Base-by-base conservation (phyloP, 495 filamentous ascomycete species). In the Aspergillus coremiiformis region DNA sequence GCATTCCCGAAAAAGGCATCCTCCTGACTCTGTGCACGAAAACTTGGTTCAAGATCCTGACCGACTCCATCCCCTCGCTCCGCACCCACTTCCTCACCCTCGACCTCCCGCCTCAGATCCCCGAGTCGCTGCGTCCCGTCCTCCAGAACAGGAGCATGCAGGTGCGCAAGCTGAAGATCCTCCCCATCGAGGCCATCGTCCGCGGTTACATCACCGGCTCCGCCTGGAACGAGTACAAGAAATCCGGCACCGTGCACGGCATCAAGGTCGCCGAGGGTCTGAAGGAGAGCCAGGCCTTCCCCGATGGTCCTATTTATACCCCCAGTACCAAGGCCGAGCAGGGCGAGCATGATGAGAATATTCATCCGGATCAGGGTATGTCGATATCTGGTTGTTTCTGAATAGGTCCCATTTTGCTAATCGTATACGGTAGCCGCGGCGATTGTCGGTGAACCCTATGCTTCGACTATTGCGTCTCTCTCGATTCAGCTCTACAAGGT, bases 121-220 rank as follows among this genome's bases (percentile, higher is more conserved):
- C 69, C 49, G 62, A 58, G 20, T 67, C 67, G 20, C 76, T 84
- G 46, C 64, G 69, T 7, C 60, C 70, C 10, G 65, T 76, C 42
- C 74, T 93, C 15, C 79, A 81, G 47, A 77, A 77, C 58, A 83
- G 90, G 37, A 82, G 79, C 58, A 95, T 96, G 90, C 80, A 84
- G 54, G 90, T 96, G 47, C 84, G 84, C 55, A 83, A 81, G 54
- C 76, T 89, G 23, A 78, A 83, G 47, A 79, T 94, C 45, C 84
- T 95, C 51, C 89, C 88, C n/a, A 78, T 97, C 53, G 93, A 97
- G 70, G 88, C 86, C 15, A 89, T 90, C 51, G 90, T 96, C 2
- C 84, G 92, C 24, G 92, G 93, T 49, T 96, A 96, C 69, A 85
- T 98, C 67, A 95, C 91, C 5, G 93, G 93, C 11, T 87, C 85